A percentile compares a stretch with the other conserved stretches of the same genome.
These are phyloP conservation scores for Populus euphratica DNA, from an alignment of 345 rosid species.

Conservation along the genomic window DNA sequence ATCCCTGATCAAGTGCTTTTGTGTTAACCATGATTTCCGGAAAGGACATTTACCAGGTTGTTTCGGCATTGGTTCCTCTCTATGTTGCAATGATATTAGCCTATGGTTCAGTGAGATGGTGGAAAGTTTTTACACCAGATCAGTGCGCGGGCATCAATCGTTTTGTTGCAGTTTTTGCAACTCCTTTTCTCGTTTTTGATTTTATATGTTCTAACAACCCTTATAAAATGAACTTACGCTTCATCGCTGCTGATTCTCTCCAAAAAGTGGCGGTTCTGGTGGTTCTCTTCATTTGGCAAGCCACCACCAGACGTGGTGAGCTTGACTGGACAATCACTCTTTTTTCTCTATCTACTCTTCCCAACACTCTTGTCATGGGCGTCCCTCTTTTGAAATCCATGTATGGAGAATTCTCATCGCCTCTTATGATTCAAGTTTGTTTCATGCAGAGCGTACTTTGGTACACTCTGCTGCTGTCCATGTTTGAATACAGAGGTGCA, in stretches of 20 bases:
- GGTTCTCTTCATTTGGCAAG: constrained; percentile 45
- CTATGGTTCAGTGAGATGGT: constrained; percentile 31
- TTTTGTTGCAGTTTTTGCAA: constrained; percentile 32
- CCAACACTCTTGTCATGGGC: constrained; percentile 58
- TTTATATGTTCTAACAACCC: constrained; percentile 47
- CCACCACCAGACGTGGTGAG: constrained; percentile 24
- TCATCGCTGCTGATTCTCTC: constrained; percentile 54
- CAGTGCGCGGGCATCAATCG: constrained; percentile 40
- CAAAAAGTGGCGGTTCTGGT: constrained; percentile 45
- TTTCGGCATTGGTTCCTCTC: constrained; percentile 28
- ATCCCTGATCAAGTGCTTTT: too few species aligned
- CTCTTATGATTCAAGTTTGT: constrained; percentile 49
- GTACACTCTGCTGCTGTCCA: constrained; percentile 50
- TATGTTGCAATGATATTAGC: constrained; percentile 31
- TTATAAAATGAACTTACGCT: constrained; percentile 44
- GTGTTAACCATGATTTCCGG: constrained; percentile 21
- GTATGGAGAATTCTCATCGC: constrained; percentile 49
- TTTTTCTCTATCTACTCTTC: constrained; percentile 46
- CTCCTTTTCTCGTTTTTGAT: constrained; percentile 28
- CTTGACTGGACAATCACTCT: constrained; percentile 53
- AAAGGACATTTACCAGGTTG: constrained; percentile 29
- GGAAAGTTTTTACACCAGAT: constrained; percentile 37
- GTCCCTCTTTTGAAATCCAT: constrained; percentile 51
- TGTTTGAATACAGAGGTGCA: constrained; percentile 54
- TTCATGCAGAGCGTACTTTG: constrained; percentile 50